A percentile compares a stretch with the other conserved stretches of the same genome.
Evolutionary conservation across 2,329 filamentous ascomycete species (phyloP).

Genomic region (Penicillium nordicum): DNA sequence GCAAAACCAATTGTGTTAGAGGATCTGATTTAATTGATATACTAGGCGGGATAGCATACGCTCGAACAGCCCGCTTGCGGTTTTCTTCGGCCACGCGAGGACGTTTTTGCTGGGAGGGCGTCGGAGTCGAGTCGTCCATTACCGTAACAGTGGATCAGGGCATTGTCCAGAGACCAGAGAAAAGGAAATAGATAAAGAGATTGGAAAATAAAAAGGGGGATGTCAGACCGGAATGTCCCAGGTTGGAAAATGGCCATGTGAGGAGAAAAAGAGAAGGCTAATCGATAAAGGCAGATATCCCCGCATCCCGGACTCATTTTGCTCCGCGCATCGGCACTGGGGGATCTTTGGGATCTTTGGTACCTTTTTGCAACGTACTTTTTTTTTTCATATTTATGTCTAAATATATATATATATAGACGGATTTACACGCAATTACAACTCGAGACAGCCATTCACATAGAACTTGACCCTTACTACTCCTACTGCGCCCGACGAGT

Average conservation of each 20-base stretch:
- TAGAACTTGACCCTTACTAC: too few relatives aligned
- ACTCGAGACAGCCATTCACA: too few relatives aligned
- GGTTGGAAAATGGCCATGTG: background rate
- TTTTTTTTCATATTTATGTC: background rate
- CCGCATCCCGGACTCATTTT: background rate
- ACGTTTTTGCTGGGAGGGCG: conserved; percentile 33
- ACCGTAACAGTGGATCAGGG: conserved; percentile 25
- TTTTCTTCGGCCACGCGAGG: conserved; percentile 42
- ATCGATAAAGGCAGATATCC: conserved; percentile 6
- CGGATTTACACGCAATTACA: too few relatives aligned
- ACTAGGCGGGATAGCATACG: conserved; percentile 29
- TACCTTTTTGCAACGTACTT: background rate
- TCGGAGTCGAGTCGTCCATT: conserved; percentile 32
- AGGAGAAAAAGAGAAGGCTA: conserved; percentile 4
- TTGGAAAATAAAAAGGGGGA: background rate
- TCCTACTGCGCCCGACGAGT: too few relatives aligned
- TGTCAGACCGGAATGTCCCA: background rate
- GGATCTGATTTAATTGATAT: background rate
- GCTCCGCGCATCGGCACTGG: conserved; percentile 1
- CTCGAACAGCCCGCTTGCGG: conserved; percentile 41
- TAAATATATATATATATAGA: background rate
- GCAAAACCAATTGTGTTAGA: conserved; percentile 13
- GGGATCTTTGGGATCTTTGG: background rate
- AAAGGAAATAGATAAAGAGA: background rate
- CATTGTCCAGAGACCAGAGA: conserved; percentile 23